phyloP scores from a whole-genome alignment of 108 stramenopile genomes.

The Nitzschia sp. region DNA sequence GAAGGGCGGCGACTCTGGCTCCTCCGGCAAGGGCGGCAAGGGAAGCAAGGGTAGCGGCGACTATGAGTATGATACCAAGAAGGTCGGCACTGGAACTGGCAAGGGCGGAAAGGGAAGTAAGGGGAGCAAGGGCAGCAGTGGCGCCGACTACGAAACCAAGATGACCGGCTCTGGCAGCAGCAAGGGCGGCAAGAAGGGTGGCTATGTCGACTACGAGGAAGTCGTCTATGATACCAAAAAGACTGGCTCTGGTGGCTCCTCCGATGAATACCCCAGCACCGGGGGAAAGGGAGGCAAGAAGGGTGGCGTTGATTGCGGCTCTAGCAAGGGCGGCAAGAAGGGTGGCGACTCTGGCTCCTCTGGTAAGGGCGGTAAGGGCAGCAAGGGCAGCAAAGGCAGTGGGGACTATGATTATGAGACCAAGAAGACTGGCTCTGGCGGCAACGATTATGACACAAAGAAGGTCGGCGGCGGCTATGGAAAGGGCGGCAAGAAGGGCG shows the following conservation, averaged over 20 bases:
- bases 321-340: background rate
- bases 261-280: background rate
- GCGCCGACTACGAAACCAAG: background rate
- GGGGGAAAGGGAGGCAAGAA: background rate
- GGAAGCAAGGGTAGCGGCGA: background rate
- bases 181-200: background rate
- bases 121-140: background rate
- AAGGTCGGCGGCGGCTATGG: background rate
- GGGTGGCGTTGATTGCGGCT: background rate
- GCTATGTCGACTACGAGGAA: background rate
- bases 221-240: background rate
- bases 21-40: background rate
- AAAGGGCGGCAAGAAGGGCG: background rate
- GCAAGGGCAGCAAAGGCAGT: background rate
- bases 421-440: background rate
- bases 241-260: background rate
- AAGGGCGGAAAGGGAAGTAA: background rate
- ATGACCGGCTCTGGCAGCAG: too few species aligned
- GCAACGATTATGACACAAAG: background rate
- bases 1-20: background rate
- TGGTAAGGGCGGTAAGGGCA: background rate
- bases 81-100: background rate
- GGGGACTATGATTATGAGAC: background rate
- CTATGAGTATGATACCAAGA: background rate
- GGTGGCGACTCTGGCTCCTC: background rate